Evolutionary conservation across 1,284 basidiomycete genomes (phyloP), one percentile per base, ranked within the genome.

Genomic region (Anthracocystis setariae): DNA sequence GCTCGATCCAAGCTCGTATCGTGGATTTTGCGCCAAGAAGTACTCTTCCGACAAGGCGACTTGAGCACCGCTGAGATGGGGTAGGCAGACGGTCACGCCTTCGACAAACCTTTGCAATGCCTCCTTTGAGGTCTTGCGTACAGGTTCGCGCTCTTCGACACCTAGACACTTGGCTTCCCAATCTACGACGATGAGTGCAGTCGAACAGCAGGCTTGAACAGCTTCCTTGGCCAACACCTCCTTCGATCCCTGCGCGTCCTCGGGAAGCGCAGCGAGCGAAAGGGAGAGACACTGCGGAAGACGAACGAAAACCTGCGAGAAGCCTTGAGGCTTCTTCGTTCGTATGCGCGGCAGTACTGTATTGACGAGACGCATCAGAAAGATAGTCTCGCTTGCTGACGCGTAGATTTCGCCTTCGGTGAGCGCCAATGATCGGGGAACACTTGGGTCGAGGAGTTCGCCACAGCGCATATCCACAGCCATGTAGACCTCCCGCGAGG

Each of bases 401-500:
- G 52, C 51, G 46, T 58, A 62, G 15, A 46, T 18, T 24, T 49
- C 46, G 23, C 39, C 46, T n/a, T 23, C 45, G 20, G 38, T 54
- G 12, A 27, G 20, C 20, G 35, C 35, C 45, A 49, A 52, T 35
- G 49, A 29, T 18, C 42, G 44, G 15, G 18, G 37, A 12, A 44
- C 20, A 13, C 42, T 37, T 18, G 39, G 27, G 18, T 61, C 53
- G 18, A 74, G 49, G 51, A 77, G 40, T 25, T 65, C 60, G 29
- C 69, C 68, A 27, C 74, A 59, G 3, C 76, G 68, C 60, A 76
- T 68, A 49, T 77, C 71, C 17, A 69, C 38, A 5, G 76, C 77
- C 67, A 79, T 59, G 61, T 73, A 76, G n/a, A 79, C 40, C 29
- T 79, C 77, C 7, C 77, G 67, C 15, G 76, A 70, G 7, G 73